A percentile compares a stretch with the other conserved stretches of the same genome.
phyloP scores from a whole-genome alignment of 202 grass and related monocot species.

The Schoenoplectus tabernaemontani region DNA sequence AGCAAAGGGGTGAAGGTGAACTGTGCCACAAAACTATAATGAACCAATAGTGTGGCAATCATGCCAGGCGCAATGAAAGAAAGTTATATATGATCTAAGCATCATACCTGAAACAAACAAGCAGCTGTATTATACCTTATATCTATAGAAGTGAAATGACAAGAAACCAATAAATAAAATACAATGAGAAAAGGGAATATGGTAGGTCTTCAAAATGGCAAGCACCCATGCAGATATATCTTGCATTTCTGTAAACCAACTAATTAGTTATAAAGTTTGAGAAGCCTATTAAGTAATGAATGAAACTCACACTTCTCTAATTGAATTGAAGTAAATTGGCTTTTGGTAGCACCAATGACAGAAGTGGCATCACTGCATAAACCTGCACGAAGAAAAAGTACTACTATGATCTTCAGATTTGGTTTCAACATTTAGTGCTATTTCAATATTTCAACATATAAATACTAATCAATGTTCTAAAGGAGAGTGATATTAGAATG shows the following conservation, averaged over 20 bases:
- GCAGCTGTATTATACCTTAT: slow-evolving; percentile 24
- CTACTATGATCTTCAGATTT: too few relatives aligned
- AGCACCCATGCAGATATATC: not conserved
- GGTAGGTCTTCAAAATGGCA: not conserved
- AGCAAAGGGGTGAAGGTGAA: not conserved
- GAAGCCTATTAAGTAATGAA: not conserved
- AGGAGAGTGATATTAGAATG: not conserved
- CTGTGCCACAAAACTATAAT: not conserved
- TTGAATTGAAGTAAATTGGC: slow-evolving; percentile 81
- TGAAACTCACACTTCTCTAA: slow-evolving; percentile 79
- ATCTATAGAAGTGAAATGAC: not conserved
- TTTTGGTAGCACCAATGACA: slow-evolving; percentile 55
- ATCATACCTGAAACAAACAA: slow-evolving; percentile 77
- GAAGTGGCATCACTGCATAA: slow-evolving; percentile 85
- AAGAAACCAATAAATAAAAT: not conserved
- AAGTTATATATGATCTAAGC: slow-evolving; percentile 99
- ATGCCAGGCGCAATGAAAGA: slow-evolving; percentile 85
- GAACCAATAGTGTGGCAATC: slow-evolving; percentile 9
- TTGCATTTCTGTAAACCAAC: not conserved
- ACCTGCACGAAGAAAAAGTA: slow-evolving; percentile 43
- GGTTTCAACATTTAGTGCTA: not conserved
- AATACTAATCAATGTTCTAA: not conserved
- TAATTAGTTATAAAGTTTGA: not conserved
- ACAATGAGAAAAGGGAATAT: not conserved
- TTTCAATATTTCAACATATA: not conserved